Conservation (phyloP, 202 grass and related monocot species). For the Eragrostis tef region DNA sequence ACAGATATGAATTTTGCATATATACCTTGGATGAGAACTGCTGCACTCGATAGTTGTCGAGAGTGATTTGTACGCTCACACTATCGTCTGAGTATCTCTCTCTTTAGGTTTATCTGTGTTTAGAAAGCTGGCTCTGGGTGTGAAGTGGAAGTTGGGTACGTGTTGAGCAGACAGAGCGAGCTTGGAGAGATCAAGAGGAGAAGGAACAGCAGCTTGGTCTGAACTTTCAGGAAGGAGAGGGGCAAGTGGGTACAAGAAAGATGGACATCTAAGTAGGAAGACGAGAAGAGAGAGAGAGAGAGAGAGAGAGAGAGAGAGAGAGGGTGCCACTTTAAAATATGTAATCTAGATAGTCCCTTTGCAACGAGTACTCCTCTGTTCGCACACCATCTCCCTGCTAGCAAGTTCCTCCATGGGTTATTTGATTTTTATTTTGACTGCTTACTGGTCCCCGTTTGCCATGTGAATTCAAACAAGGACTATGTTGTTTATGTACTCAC, state of each 20-base stretch:
- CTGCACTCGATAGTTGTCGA: neutral
- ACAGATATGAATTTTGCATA: conserved; percentile 28
- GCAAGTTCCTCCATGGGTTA: conserved; percentile 30
- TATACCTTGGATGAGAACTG: conserved; percentile 31
- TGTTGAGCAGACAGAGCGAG: conserved; percentile 23
- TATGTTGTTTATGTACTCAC: conserved; percentile 6
- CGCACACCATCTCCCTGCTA: neutral
- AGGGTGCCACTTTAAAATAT: conserved; percentile 40
- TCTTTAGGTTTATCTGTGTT: neutral
- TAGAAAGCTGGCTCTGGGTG: neutral
- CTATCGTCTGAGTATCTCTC: neutral
- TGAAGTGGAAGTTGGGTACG: conserved; percentile 38
- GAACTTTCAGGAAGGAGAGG: conserved; percentile 47
- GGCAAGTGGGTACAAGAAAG: conserved; percentile 52
- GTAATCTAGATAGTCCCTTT: conserved; percentile 28
- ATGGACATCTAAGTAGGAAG: conserved; percentile 40
- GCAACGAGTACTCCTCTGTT: conserved; percentile 42
- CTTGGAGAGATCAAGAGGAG: conserved; percentile 44
- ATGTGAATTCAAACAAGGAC: conserved; percentile 52
- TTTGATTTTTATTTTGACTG: conserved; percentile 41
- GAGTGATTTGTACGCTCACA: conserved; percentile 10
- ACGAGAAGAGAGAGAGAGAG: conserved; percentile 19
- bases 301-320: too few species aligned
- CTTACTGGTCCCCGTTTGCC: conserved; percentile 30
- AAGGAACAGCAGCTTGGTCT: conserved; percentile 25